Percentiles rank a stretch among this genome's conserved stretches.
These are phyloP conservation scores for Ceratobasidium sp. DNA, from an alignment of 1,284 basidiomycete genomes.

Conservation along the genomic window DNA sequence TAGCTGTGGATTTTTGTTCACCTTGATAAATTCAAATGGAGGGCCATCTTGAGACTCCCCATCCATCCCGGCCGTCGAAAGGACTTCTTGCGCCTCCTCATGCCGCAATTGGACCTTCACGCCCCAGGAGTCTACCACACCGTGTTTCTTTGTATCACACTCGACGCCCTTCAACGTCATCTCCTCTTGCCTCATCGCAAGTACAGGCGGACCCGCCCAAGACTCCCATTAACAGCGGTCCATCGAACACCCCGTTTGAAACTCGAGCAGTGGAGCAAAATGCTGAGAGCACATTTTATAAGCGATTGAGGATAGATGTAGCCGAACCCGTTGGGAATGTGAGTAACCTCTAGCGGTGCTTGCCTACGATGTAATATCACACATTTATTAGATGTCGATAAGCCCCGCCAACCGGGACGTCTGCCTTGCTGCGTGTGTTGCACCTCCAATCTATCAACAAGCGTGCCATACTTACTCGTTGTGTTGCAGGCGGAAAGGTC, in stretches of 20 bases:
- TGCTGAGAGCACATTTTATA: constrained; percentile 39
- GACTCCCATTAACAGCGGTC: constrained; percentile 11
- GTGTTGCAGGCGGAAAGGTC: constrained; percentile 75
- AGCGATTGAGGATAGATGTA: constrained; percentile 66
- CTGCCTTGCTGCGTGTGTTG: constrained; percentile 49
- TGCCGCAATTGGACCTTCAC: constrained; percentile 16
- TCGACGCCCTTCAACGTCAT: constrained; percentile 27
- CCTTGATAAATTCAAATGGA: constrained; percentile 9
- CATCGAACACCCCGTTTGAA: not conserved
- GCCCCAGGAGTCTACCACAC: constrained; percentile 22
- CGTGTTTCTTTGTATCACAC: constrained; percentile 24
- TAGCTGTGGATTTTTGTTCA: not conserved
- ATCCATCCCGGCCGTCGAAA: not conserved
- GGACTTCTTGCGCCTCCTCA: constrained; percentile 20
- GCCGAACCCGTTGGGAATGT: constrained; percentile 79
- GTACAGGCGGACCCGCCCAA: constrained; percentile 14
- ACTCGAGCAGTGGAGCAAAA: constrained; percentile 3
- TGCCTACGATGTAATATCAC: constrained; percentile 47
- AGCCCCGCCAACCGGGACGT: constrained; percentile 53
- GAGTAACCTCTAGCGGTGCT: constrained; percentile 46
- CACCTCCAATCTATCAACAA: not conserved
- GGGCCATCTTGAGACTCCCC: constrained; percentile 16
- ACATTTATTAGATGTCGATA: constrained; percentile 54
- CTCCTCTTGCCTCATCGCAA: constrained; percentile 32
- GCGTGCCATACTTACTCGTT: not conserved